Percentiles rank a stretch among this genome's conserved stretches.
These are phyloP conservation scores for Dioscorea cayenensis DNA, from an alignment of 116 monocot species.

Conservation along the genomic window DNA sequence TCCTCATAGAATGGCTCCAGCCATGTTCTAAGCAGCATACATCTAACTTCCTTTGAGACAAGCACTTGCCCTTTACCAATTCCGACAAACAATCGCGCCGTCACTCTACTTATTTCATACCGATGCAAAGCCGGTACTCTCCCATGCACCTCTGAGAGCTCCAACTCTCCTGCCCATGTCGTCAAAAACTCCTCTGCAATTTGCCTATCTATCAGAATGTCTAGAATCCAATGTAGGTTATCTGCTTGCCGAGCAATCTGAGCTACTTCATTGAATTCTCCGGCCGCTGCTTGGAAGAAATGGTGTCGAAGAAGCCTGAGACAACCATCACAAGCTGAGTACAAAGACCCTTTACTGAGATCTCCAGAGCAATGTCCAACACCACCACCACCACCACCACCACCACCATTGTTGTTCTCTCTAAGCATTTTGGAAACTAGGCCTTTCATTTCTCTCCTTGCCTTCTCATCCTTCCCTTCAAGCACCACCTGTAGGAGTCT, in stretches of 20 bases:
- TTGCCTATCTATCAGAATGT: conserved; percentile 79
- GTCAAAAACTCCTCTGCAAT: conserved; percentile 74
- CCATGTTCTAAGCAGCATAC: conserved; percentile 74
- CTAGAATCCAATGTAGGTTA: conserved; percentile 87
- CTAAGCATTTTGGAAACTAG: conserved; percentile 93
- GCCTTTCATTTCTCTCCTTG: conserved; percentile 91
- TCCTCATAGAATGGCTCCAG: conserved; percentile 94
- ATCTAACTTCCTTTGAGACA: conserved; percentile 72
- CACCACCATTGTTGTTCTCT: conserved; percentile 38
- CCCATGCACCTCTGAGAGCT: conserved; percentile 54
- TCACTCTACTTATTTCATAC: conserved; percentile 85
- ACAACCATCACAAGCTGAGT: conserved; percentile 67
- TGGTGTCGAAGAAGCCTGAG: conserved; percentile 44
- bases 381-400: conserved; percentile 4
- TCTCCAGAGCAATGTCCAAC: conserved; percentile 24
- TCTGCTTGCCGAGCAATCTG: conserved; percentile 85
- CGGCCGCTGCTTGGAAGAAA: conserved; percentile 31
- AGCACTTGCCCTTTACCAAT: conserved; percentile 89
- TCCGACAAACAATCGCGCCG: conserved; percentile 75
- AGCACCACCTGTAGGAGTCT: conserved; percentile 86
- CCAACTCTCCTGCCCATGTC: conserved; percentile 60
- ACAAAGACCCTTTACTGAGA: conserved; percentile 78
- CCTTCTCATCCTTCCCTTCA: conserved; percentile 97
- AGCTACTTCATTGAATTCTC: conserved; percentile 30
- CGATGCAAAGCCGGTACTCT: conserved; percentile 65